These are phyloP conservation scores for Phragmites australis DNA, from an alignment of 176 grass and related monocot genomes.

Conservation along the genomic window DNA sequence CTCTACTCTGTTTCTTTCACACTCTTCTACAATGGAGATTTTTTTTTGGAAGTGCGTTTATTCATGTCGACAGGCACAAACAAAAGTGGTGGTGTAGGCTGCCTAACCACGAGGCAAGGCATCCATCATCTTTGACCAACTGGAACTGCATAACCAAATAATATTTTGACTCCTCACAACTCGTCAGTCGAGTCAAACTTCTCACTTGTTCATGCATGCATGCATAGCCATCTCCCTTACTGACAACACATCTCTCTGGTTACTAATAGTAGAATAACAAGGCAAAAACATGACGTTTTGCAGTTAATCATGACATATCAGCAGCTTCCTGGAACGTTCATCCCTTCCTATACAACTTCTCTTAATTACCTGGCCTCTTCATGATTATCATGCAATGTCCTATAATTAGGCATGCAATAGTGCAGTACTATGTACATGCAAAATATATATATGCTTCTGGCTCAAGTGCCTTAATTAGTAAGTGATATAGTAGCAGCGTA, in stretches of 20 bases:
- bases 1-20: not conserved
- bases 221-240: too few relatives aligned
- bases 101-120: not conserved
- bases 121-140: slow-evolving; percentile 4
- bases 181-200: too few relatives aligned
- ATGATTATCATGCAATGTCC: not conserved
- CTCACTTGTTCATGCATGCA: too few relatives aligned
- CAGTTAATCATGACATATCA: not conserved
- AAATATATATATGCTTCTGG: not conserved
- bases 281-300: not conserved
- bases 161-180: too few relatives aligned
- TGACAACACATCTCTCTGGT: too few relatives aligned
- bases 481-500: too few relatives aligned
- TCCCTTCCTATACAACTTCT: not conserved
- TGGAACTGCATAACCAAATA: too few relatives aligned
- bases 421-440: not conserved
- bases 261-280: not conserved
- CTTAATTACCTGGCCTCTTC: not conserved
- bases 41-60: too few relatives aligned
- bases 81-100: not conserved
- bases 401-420: not conserved
- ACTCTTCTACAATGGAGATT: too few relatives aligned
- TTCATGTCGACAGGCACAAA: too few relatives aligned
- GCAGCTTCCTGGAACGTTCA: not conserved
- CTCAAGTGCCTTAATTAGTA: not conserved